A percentile compares a stretch with the other conserved stretches of the same genome.
phyloP scores from a whole-genome alignment of 805 yeast species.

The Starmerella kuoi region DNA sequence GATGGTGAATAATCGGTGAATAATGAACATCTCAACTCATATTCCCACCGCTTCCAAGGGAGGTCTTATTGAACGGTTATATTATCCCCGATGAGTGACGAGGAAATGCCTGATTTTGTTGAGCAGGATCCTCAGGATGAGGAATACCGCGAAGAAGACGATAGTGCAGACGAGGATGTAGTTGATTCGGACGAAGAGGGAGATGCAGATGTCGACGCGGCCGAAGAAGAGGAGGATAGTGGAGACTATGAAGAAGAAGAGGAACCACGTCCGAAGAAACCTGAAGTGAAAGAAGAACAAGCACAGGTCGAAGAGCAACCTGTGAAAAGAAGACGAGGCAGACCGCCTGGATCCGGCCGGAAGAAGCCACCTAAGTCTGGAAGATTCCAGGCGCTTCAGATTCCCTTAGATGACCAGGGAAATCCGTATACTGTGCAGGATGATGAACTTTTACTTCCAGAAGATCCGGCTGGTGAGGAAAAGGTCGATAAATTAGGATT shows the following conservation, averaged over 20 bases:
- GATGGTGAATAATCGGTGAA: no score
- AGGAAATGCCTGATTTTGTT: conserved; percentile 9
- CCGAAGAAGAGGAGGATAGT: conserved; percentile 13
- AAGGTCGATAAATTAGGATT: conserved; percentile 61
- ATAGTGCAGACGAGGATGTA: conserved; percentile 4
- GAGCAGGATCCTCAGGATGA: conserved; percentile 6
- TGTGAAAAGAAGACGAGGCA: conserved; percentile 22
- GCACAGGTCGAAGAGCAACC: conserved; percentile 13
- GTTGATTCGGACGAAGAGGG: conserved; percentile 12
- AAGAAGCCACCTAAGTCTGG: conserved; percentile 16
- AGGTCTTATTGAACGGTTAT: no score
- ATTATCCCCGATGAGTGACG: conserved; percentile 12
- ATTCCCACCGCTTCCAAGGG: no score
- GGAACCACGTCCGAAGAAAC: conserved; percentile 9
- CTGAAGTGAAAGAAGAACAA: conserved; percentile 3
- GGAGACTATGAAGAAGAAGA: conserved; percentile 17
- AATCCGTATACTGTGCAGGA: conserved; percentile 48
- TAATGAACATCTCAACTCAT: no score
- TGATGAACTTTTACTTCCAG: conserved; percentile 69
- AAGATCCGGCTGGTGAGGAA: conserved; percentile 64
- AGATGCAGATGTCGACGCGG: conserved; percentile 14
- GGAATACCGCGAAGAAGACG: conserved; percentile 8
- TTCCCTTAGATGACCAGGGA: conserved; percentile 54
- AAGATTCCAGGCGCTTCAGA: conserved; percentile 19
- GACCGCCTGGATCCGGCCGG: conserved; percentile 23